Evolutionary conservation across 2,329 filamentous ascomycete species (phyloP), one percentile per base, ranked within the genome.

Genomic region (Claviceps maximensis): DNA sequence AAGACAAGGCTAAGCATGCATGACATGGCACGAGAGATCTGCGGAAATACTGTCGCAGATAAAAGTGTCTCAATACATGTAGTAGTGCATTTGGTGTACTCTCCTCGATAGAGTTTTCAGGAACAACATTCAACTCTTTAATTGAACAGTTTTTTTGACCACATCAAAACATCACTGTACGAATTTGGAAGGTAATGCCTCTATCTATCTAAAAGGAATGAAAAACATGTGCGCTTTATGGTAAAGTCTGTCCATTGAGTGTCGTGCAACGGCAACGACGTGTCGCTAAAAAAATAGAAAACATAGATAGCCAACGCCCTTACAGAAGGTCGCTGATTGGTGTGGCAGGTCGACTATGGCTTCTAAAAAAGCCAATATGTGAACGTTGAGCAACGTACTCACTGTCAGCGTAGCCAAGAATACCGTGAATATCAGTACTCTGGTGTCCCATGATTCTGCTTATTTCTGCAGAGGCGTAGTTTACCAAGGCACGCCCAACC

Each of bases 351-450:
- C 77, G 69, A 60, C 77, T 80, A 53, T 76, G 75, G 48, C 66
- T 67, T 36, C 66, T 69, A 57, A 86, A 84, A 59, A 95, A 82
- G 46, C 87, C 89, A 57, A 96, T 84, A 61, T 95, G 91, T 67
- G 95, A 89, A 57, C 89, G 76, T 62, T 93, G 75, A 10, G 89
- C 90, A 42, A 97, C 86, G 69, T 97, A 96, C 69, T 97, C 89
- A 63, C 86, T 94, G 66, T 96, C 90, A 21, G 89, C 88, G 69
- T 96, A 98, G 3, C 91, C 93, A 33, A 98, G 71, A 46, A 93
- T 72, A 10, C 78, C 76, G 48, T 83, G 76, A 57, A 98, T 96
- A 65, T 95, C 86, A 6, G 76, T 79, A 64, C 89, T 95, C 65
- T 86, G 82, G 58, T 86, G 75, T 1, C 93, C 93, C 71, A 86